These are phyloP conservation scores for Leccinellum luteum DNA, from an alignment of 768 basidiomycete genomes.

Conservation along the genomic window DNA sequence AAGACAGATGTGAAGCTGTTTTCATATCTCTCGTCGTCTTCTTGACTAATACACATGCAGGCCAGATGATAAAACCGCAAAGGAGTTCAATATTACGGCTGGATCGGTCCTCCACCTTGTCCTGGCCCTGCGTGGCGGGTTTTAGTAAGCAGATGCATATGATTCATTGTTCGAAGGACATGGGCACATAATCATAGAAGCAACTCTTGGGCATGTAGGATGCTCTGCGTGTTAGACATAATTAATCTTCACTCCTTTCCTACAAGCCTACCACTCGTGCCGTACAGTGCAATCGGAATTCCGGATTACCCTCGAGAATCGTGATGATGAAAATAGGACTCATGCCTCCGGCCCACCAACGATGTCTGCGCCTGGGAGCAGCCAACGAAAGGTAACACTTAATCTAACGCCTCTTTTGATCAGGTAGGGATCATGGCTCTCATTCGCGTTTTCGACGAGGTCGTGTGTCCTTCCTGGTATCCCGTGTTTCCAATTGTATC, in stretches of 20 bases:
- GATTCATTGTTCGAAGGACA: conserved; percentile 14
- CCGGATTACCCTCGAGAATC: background rate
- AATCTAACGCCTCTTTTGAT: conserved; percentile 57
- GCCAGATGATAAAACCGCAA: conserved; percentile 88
- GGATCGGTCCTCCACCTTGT: conserved; percentile 93
- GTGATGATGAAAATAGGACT: conserved; percentile 11
- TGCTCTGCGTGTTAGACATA: conserved; percentile 30
- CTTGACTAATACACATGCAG: conserved; percentile 38
- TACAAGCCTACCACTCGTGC: conserved; percentile 1
- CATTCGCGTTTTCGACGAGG: conserved; percentile 43
- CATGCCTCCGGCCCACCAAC: conserved; percentile 51
- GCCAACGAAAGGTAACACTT: conserved; percentile 86
- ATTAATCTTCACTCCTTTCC: conserved; percentile 23
- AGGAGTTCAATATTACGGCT: conserved; percentile 77
- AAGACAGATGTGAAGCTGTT: conserved; percentile 76
- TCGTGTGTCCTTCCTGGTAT: conserved; percentile 67
- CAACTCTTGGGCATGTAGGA: conserved; percentile 17
- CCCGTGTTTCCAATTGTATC: conserved; percentile 88
- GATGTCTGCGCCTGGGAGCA: conserved; percentile 80
- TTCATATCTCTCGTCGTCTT: background rate
- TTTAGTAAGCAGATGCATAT: conserved; percentile 33
- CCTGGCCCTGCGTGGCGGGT: conserved; percentile 90
- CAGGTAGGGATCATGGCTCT: conserved; percentile 30
- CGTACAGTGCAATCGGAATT: conserved; percentile 1
- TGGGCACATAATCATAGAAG: conserved; percentile 26